Base-by-base conservation (phyloP, 345 rosid genomes). In the Lagerstroemia speciosa region DNA sequence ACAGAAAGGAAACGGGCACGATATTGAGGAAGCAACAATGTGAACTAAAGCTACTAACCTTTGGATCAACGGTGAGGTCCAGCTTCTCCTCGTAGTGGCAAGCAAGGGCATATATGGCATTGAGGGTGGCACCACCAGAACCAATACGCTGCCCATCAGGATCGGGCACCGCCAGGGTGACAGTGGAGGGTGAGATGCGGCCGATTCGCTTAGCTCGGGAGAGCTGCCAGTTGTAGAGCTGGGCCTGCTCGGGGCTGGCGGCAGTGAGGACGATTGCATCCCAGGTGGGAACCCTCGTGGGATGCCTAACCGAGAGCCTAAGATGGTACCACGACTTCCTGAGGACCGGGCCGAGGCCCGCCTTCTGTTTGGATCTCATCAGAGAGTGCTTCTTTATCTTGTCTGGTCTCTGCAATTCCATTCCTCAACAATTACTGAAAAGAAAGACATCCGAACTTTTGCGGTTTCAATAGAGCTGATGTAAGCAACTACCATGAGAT, bases 281-380 rank as follows among this genome's bases (percentile, higher is more conserved):
- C 99, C 99, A 94, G 3, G 99, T 91, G 2, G 93, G 90, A 70
- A 91, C 99, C 69, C 99, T 71, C 5, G 93, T 65, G 0, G 98
- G 91, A 75, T 91, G 95, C 48, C 98, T 86, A 50, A 91, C 98
- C 5, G 98, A 94, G 65, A 94, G 70, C 40, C 98, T 66, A 29
- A 94, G 81, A 81, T 87, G 98, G 86, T 86, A 94, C 99, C 99
- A 94, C 32, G 97, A 86, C 71, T 89, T 94, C 31, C 96, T 84
- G 38, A 91, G 83, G 69, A 87, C 64, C 24, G 88, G 32, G 38
- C 83, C 85, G 37, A 94, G 32, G 68, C 89, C 95, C 40, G 87
- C 79, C 71, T 85, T 88, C 75, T 73, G 80, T 66, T 81, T 83
- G 66, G 72, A 67, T 66, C 78, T 68, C 62, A 57, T 68, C 62